Percentiles rank a stretch among this genome's conserved stretches.
Evolutionary conservation across 768 basidiomycete genomes (phyloP).

Genomic region (Coprinopsis marcescibilis): DNA sequence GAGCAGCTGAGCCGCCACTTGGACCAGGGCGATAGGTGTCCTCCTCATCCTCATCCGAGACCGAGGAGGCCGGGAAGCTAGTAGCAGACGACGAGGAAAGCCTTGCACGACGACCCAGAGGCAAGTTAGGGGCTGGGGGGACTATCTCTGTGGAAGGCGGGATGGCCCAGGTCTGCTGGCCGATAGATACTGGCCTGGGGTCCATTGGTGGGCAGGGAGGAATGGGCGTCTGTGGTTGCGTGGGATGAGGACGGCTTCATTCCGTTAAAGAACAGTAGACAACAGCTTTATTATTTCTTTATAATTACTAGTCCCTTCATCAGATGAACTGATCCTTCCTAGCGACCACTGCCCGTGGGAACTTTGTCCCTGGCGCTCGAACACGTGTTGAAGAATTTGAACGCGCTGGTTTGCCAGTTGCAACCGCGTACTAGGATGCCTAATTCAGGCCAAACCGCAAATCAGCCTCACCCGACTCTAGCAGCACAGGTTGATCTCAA

Average conservation of each 20-base stretch:
- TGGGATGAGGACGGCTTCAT: background rate
- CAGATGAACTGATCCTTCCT: background rate
- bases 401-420: background rate
- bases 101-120: too few species aligned
- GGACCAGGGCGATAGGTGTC: conserved; percentile 1
- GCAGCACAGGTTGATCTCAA: conserved; percentile 48
- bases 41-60: background rate
- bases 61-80: background rate
- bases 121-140: too few species aligned
- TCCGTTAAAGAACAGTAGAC: too few species aligned
- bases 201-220: background rate
- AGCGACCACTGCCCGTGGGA: background rate
- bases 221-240: too few species aligned
- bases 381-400: conserved; percentile 10
- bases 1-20: too few species aligned
- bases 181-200: background rate
- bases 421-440: background rate
- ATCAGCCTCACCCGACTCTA: conserved; percentile 18
- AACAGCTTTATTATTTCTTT: too few species aligned
- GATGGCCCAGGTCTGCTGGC: background rate
- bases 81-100: background rate
- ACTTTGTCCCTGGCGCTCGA: background rate
- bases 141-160: background rate
- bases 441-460: background rate
- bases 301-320: background rate